Evolutionary conservation across 371 early-diverging fungal genomes (phyloP).

Genomic region (Mucor ambiguus): DNA sequence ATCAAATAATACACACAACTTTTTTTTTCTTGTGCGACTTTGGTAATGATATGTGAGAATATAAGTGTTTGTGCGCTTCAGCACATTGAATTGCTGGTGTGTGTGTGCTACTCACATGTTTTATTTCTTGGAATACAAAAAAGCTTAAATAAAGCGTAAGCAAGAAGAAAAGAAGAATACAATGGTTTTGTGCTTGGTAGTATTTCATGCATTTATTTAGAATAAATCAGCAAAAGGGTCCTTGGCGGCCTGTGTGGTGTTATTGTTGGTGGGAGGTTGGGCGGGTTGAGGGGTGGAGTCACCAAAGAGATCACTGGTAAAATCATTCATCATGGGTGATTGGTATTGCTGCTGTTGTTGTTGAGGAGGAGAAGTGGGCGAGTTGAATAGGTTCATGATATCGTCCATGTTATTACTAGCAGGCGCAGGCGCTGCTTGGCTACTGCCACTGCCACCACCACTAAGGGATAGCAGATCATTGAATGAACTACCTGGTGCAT

Average conservation of each 20-base stretch:
- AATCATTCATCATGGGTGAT: conserved; percentile 8
- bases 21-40: not conserved
- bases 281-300: not conserved
- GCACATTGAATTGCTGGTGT: not conserved
- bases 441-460: not conserved
- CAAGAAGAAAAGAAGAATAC: not conserved
- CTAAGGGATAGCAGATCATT: conserved; percentile 42
- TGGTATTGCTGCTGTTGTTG: conserved; percentile 16
- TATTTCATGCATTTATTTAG: conserved; percentile 13
- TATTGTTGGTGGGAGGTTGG: not conserved
- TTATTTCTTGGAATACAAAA: not conserved
- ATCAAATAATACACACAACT: not conserved
- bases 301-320: conserved; percentile 28
- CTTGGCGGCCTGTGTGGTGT: conserved; percentile 13
- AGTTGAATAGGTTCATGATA: conserved; percentile 41
- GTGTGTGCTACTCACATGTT: conserved; percentile 9
- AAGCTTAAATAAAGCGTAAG: not conserved
- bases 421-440: not conserved
- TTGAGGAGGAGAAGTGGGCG: conserved; percentile 10
- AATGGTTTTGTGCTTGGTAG: not conserved
- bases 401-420: conserved; percentile 35
- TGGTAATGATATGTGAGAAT: conserved; percentile 2
- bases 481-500: conserved; percentile 1
- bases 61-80: not conserved
- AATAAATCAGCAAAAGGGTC: conserved; percentile 42